phyloP scores from a whole-genome alignment of 352 stramenopile genomes.

The Phytophthora cryptogea region DNA sequence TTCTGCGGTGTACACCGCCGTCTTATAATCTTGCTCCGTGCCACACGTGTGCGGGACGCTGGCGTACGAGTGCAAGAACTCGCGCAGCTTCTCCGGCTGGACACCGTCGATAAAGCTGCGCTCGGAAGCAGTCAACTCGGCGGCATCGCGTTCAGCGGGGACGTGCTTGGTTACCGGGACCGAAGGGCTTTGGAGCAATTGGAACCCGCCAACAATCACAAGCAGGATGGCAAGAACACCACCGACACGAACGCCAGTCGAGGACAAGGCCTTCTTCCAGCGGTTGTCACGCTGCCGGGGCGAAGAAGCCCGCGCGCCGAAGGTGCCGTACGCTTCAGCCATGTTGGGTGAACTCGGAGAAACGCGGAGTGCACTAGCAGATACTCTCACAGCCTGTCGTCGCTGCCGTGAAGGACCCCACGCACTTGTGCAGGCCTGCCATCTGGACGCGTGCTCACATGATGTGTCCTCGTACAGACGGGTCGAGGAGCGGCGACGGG shows the following conservation, averaged over 20 bases:
- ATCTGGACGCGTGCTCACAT: slow-evolving; percentile 23
- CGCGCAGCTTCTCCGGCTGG: slow-evolving; percentile 21
- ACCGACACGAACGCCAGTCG: slow-evolving; percentile 15
- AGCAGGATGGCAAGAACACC: slow-evolving; percentile 17
- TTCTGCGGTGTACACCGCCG: background rate
- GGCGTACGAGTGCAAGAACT: slow-evolving; percentile 26
- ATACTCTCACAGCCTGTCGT: slow-evolving; percentile 3
- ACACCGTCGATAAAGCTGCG: slow-evolving; percentile 26
- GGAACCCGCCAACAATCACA: slow-evolving; percentile 27
- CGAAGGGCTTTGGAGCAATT: slow-evolving; percentile 25
- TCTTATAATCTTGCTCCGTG: slow-evolving; percentile 6
- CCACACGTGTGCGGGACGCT: slow-evolving; percentile 35
- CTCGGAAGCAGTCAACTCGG: slow-evolving; percentile 18
- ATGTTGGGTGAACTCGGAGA: slow-evolving; percentile 13
- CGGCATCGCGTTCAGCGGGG: slow-evolving; percentile 13
- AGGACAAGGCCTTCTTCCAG: slow-evolving; percentile 26
- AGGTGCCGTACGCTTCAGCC: slow-evolving; percentile 34
- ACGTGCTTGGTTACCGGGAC: slow-evolving; percentile 8
- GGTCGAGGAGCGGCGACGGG: slow-evolving; percentile 5
- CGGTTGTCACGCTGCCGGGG: slow-evolving; percentile 2
- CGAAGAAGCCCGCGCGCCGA: slow-evolving; percentile 13
- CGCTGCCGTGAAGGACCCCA: slow-evolving; percentile 16
- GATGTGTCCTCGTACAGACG: slow-evolving; percentile 35
- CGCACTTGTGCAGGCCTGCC: slow-evolving; percentile 8
- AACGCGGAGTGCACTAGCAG: slow-evolving; percentile 23